phyloP scores from a whole-genome alignment of 1,284 basidiomycete species.

The Peniophora sp. region DNA sequence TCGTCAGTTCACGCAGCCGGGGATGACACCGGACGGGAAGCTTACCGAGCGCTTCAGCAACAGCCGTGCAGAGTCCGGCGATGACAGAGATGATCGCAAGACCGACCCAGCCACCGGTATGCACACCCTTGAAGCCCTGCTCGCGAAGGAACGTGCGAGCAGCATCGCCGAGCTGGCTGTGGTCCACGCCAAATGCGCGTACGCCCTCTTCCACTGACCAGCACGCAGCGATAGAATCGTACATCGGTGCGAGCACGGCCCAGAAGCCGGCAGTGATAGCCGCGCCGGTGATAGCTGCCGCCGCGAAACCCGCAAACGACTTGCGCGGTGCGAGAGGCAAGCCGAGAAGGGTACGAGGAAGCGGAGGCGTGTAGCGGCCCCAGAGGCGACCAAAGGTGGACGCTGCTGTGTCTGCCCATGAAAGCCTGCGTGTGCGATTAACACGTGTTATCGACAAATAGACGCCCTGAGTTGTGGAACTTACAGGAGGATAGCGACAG shows the following conservation, averaged over 20 bases:
- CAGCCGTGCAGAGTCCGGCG: conserved; percentile 72
- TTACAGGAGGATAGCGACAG: conserved; percentile 83
- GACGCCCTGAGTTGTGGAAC: conserved; percentile 21
- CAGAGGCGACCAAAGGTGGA: conserved; percentile 88
- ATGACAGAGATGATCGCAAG: conserved; percentile 52
- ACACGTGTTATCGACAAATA: not conserved
- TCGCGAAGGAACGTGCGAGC: conserved; percentile 6
- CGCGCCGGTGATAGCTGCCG: conserved; percentile 75
- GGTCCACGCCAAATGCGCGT: conserved; percentile 8
- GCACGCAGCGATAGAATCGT: conserved; percentile 30
- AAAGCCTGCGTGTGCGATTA: conserved; percentile 51
- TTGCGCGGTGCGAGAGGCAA: conserved; percentile 81
- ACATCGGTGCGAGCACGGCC: conserved; percentile 48
- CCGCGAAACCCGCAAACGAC: conserved; percentile 84
- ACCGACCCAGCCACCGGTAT: conserved; percentile 41
- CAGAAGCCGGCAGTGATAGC: conserved; percentile 75
- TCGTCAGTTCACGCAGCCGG: conserved; percentile 4
- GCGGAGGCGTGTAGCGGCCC: conserved; percentile 68
- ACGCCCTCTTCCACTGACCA: conserved; percentile 48
- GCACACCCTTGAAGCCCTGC: conserved; percentile 6
- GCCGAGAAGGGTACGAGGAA: conserved; percentile 56
- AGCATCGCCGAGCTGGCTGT: conserved; percentile 9
- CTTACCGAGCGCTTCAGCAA: conserved; percentile 80
- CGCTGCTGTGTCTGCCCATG: conserved; percentile 95
- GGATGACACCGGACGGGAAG: conserved; percentile 8